Percentiles rank a stretch among this genome's conserved stretches.
phyloP scores from a whole-genome alignment of 805 yeast genomes.

The Starmera dryadoides region DNA sequence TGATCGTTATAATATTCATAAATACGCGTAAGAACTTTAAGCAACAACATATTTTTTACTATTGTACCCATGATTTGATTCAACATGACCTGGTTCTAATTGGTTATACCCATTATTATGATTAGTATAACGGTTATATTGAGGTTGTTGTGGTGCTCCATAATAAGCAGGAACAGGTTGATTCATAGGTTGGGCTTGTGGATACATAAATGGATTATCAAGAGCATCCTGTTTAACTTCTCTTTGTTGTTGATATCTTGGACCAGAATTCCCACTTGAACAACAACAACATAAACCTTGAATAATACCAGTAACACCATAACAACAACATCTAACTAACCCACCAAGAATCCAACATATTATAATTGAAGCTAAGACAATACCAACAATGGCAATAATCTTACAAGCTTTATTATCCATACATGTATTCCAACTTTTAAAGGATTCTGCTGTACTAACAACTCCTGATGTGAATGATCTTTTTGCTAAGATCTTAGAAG shows the following conservation, averaged over 20 bases:
- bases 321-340: conserved; percentile 47
- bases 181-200: too few relatives aligned
- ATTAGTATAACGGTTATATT: too few relatives aligned
- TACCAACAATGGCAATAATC: conserved; percentile 68
- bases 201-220: conserved; percentile 16
- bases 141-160: too few relatives aligned
- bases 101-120: too few relatives aligned
- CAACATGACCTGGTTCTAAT: conserved; percentile 1
- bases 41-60: too few relatives aligned
- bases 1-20: too few relatives aligned
- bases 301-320: conserved; percentile 45
- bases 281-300: conserved; percentile 50
- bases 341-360: conserved; percentile 50
- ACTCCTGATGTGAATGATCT: conserved; percentile 12
- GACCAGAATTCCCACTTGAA: conserved; percentile 7
- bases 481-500: neutral
- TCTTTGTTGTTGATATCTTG: neutral
- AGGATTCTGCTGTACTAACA: conserved; percentile 33
- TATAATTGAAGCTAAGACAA: conserved; percentile 48
- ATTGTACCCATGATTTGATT: too few relatives aligned
- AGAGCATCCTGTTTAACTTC: conserved; percentile 5
- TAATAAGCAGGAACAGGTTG: too few relatives aligned
- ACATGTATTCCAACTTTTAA: conserved; percentile 68
- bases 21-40: too few relatives aligned
- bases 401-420: conserved; percentile 74